Evolutionary conservation across 2,329 filamentous ascomycete species (phyloP), one percentile per base, ranked within the genome.

Genomic region (Pezicula neosporulosa): DNA sequence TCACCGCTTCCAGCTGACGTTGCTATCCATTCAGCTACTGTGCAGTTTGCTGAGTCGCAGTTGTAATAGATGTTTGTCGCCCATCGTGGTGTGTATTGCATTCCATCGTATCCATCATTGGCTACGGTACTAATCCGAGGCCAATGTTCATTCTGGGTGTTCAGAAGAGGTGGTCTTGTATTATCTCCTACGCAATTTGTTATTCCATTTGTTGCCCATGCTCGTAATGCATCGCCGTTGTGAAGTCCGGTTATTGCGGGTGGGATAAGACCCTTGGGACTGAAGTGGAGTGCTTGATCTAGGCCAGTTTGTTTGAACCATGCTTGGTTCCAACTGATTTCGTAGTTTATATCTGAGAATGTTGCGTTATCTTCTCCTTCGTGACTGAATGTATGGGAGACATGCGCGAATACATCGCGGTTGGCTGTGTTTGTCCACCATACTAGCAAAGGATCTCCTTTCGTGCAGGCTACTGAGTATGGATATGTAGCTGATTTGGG

Each of bases 21-120:
- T 49, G 77, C 70, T 46, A 78, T 81, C 81, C 81, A 84, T 63
- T 84, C 81, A 48, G 74, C 67, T 18, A 75, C 60, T 0, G 49
- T 52, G 41, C 55, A 59, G 4, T 74, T 52, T 50, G 47, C 53
- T 54, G 6, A 73, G 36, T 24, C 41, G 36, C 21, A 47, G 67
- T 85, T 83, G 72, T 81, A 85, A 70, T 84, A 85, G 51, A 85
- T 84, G 41, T 78, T 76, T 2, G 80, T 81, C 2, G 81, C 77
- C 76, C 77, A 85, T 44, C 82, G 78, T 5, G 80, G 80, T 56
- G 82, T 77, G 43, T 85, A 72, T 51, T 74, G 73, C 38, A 83
- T 70, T 0, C 82, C 81, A 28, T 68, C 75, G 55, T 76, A 80
- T 0, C 81, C 81, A 58, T 85, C 80, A 9, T 56, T 61, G 0